A percentile compares a stretch with the other conserved stretches of the same genome.
These are phyloP conservation scores for Rhodotorula sp. DNA, from an alignment of 1,284 basidiomycete species.

Conservation along the genomic window DNA sequence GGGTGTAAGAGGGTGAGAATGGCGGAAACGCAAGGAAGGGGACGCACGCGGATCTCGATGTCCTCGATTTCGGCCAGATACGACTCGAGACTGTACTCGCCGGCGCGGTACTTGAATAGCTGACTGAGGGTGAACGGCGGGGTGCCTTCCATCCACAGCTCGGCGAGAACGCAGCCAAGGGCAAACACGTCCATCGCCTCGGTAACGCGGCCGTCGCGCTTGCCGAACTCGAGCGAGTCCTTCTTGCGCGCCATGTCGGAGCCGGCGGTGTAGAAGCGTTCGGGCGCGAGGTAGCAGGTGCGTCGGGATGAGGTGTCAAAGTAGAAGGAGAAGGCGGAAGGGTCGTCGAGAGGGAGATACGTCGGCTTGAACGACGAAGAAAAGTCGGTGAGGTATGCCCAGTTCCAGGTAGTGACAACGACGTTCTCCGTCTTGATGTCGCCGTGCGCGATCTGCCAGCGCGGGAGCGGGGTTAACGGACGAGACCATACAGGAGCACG, in stretches of 20 bases:
- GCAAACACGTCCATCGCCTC: slow-evolving; percentile 99
- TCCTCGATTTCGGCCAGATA: slow-evolving; percentile 79
- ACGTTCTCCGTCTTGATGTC: slow-evolving; percentile 99
- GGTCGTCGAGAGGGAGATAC: slow-evolving; percentile 92
- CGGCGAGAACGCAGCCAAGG: slow-evolving; percentile 91
- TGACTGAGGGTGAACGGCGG: slow-evolving; percentile 93
- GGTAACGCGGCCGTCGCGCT: slow-evolving; percentile 75
- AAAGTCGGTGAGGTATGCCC: slow-evolving; percentile 94
- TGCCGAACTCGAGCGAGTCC: slow-evolving; percentile 52
- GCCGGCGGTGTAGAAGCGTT: slow-evolving; percentile 84
- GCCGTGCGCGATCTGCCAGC: slow-evolving; percentile 77
- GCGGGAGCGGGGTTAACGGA: not conserved
- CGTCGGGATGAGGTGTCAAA: slow-evolving; percentile 92
- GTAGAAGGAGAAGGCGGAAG: slow-evolving; percentile 96
- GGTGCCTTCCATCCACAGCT: slow-evolving; percentile 92
- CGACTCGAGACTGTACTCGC: slow-evolving; percentile 70
- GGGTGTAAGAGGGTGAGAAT: slow-evolving; percentile 14
- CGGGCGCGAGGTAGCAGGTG: slow-evolving; percentile 95
- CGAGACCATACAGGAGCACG: no score
- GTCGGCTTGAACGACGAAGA: slow-evolving; percentile 92
- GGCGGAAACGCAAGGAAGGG: no score
- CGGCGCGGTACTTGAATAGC: slow-evolving; percentile 90
- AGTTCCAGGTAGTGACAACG: slow-evolving; percentile 93
- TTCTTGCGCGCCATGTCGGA: slow-evolving; percentile 61
- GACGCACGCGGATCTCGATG: slow-evolving; percentile 70